Conservation (phyloP, 2,329 filamentous ascomycete species). For the Beauveria asiatica region DNA sequence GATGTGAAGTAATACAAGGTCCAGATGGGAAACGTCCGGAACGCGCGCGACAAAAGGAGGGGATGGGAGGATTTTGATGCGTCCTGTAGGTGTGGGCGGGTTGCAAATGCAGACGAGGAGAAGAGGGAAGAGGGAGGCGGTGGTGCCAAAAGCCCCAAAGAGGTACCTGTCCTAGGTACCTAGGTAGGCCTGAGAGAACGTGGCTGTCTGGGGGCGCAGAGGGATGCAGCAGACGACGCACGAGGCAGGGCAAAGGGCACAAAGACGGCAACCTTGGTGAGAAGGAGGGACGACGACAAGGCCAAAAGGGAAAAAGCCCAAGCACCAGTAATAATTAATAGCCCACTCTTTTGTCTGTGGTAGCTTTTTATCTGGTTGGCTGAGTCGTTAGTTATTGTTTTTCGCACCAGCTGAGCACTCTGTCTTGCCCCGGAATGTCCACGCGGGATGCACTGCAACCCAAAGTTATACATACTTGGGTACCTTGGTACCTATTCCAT, state of each 20-base stretch:
- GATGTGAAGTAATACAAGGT: slow-evolving; percentile 7
- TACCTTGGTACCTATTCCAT: too few relatives aligned
- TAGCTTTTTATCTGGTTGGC: background rate
- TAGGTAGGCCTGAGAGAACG: background rate
- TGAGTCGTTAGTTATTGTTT: background rate
- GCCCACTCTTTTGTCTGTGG: background rate
- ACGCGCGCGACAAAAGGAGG: slow-evolving; percentile 11
- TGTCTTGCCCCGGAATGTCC: slow-evolving; percentile 4
- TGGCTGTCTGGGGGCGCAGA: background rate
- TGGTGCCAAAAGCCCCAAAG: background rate
- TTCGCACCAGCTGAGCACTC: background rate
- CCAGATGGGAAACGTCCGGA: slow-evolving; percentile 3
- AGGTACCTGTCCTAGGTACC: too few relatives aligned
- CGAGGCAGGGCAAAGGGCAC: background rate
- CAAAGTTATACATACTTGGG: background rate
- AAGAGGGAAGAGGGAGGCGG: background rate
- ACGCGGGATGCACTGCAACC: slow-evolving; percentile 2
- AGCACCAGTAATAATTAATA: background rate
- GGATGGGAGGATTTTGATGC: slow-evolving; percentile 10
- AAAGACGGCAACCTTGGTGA: background rate
- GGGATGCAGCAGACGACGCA: background rate
- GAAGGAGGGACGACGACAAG: background rate
- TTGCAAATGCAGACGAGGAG: slow-evolving; percentile 3
- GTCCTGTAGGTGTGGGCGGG: slow-evolving; percentile 3
- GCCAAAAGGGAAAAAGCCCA: background rate